A percentile compares a stretch with the other conserved stretches of the same genome.
phyloP scores from a whole-genome alignment of 345 rosid species.

The Eucalyptus curtisii region DNA sequence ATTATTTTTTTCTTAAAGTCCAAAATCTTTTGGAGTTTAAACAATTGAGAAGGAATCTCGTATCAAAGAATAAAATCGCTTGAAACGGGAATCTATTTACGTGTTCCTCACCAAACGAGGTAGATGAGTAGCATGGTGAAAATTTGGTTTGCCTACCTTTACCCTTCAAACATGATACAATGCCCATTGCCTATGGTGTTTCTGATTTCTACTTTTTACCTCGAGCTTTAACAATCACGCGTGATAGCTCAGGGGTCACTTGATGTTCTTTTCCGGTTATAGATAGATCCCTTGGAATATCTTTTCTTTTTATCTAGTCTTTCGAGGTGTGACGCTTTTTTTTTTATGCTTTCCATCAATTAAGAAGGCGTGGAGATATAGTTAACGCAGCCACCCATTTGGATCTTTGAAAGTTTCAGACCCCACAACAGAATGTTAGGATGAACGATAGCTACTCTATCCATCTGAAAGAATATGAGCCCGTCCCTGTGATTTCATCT shows the following conservation, averaged over 20 bases:
- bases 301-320: neutral
- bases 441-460: neutral
- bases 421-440: neutral
- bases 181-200: neutral
- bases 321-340: neutral
- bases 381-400: neutral
- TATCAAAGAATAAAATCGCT: neutral
- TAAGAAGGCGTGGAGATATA: neutral
- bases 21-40: neutral
- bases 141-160: neutral
- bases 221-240: neutral
- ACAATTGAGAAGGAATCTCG: neutral
- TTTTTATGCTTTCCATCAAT: neutral
- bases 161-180: neutral
- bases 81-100: neutral
- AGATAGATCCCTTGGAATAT: neutral
- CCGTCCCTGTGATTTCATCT: neutral
- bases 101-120: neutral
- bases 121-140: neutral
- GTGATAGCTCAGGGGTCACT: neutral
- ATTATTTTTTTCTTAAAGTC: neutral
- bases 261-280: neutral
- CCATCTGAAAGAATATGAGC: neutral
- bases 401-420: neutral
- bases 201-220: neutral